A percentile compares a stretch with the other conserved stretches of the same genome.
phyloP scores from a whole-genome alignment of 768 basidiomycete genomes.

The Panaeolus cyanescens region DNA sequence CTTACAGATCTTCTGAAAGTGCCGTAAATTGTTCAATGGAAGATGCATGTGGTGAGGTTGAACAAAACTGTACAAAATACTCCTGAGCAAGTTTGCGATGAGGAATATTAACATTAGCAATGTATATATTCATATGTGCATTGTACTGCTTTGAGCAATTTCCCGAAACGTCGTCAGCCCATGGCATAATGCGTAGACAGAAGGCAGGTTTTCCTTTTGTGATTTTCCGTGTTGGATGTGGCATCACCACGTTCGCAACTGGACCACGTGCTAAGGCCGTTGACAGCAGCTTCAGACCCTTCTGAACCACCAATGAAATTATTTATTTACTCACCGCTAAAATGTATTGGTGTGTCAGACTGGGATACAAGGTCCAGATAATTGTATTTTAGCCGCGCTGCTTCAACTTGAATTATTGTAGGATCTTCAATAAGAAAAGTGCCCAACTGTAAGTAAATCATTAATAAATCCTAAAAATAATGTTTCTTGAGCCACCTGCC shows the following conservation, averaged over 20 bases:
- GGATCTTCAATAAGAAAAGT: background rate
- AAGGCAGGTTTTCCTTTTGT: constrained; percentile 11
- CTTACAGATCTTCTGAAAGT: too few relatives aligned
- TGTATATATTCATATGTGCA: constrained; percentile 34
- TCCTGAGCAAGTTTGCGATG: constrained; percentile 31
- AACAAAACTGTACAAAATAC: constrained; percentile 22
- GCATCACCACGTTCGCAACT: constrained; percentile 8
- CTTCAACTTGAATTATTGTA: background rate
- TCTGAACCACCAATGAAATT: too few relatives aligned
- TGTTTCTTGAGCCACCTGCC: too few relatives aligned
- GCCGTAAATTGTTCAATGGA: constrained; percentile 31
- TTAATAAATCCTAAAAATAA: too few relatives aligned
- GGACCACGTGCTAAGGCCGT: too few relatives aligned
- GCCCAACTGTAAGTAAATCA: too few relatives aligned
- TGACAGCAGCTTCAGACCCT: too few relatives aligned
- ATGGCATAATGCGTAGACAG: constrained; percentile 1
- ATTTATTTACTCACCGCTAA: too few relatives aligned
- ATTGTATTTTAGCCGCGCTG: too few relatives aligned
- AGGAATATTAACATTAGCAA: constrained; percentile 28
- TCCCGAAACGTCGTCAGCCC: constrained; percentile 23
- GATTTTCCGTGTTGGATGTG: constrained; percentile 7
- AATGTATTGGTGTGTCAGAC: too few relatives aligned
- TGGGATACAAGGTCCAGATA: too few relatives aligned
- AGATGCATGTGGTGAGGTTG: constrained; percentile 26
- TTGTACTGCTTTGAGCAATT: constrained; percentile 29